Evolutionary conservation across 345 rosid genomes (phyloP).

Genomic region (Rhizophora mangle): DNA sequence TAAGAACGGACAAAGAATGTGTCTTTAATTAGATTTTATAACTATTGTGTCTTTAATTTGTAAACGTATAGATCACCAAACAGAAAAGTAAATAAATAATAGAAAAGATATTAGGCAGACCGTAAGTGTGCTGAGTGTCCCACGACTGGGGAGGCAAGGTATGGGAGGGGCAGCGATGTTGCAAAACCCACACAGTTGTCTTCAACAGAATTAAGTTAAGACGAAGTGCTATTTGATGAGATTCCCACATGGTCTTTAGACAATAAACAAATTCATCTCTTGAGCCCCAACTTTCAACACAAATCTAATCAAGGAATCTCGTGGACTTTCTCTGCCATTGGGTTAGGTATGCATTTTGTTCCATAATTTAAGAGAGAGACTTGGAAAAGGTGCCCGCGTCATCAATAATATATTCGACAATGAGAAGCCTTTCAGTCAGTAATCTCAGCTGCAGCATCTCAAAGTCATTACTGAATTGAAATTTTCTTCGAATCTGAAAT

Average conservation of each 20-base stretch:
- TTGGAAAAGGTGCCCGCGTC: neutral
- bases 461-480: conserved; percentile 6
- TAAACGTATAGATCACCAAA: too few relatives aligned
- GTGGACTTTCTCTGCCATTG: conserved; percentile 34
- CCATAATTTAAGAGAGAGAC: neutral
- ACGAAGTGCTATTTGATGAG: conserved; percentile 24
- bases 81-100: too few relatives aligned
- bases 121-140: too few relatives aligned
- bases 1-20: too few relatives aligned
- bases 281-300: conserved; percentile 34
- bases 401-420: conserved; percentile 3
- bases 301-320: conserved; percentile 40
- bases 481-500: neutral
- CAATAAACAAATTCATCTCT: conserved; percentile 14
- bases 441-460: neutral
- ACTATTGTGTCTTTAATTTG: too few relatives aligned
- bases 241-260: conserved; percentile 26
- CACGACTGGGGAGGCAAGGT: neutral
- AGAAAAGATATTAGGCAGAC: too few relatives aligned
- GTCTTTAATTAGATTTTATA: too few relatives aligned
- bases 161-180: conserved; percentile 20
- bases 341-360: neutral
- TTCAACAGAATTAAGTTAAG: too few relatives aligned
- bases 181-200: neutral
- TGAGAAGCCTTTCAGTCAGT: conserved; percentile 9